A percentile compares a stretch with the other conserved stretches of the same genome.
Evolutionary conservation across 805 yeast species (phyloP).

Genomic region (Phaffomyces thermotolerans): DNA sequence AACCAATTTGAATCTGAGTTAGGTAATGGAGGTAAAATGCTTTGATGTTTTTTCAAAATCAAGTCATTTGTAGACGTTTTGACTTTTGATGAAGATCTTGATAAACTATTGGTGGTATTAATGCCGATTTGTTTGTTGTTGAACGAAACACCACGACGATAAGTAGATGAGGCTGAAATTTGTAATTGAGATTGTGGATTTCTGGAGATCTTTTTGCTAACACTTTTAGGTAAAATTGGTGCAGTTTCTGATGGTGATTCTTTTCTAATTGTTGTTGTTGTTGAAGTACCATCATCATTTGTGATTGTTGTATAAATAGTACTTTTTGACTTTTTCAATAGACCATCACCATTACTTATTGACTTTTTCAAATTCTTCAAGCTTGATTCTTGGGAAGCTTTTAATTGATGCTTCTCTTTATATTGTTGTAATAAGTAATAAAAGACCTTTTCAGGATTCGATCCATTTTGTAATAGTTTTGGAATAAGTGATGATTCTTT

Average conservation of each 20-base stretch:
- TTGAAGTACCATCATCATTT: constrained; percentile 23
- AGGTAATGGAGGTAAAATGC: constrained; percentile 25
- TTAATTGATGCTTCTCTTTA: constrained; percentile 51
- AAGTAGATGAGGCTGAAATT: constrained; percentile 25
- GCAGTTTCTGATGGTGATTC: constrained; percentile 9
- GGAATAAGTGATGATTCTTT: constrained; percentile 43
- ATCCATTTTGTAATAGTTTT: constrained; percentile 45
- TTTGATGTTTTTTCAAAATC: constrained; percentile 17
- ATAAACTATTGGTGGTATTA: constrained; percentile 3
- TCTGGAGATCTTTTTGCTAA: constrained; percentile 18
- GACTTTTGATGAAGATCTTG: constrained; percentile 22
- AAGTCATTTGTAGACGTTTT: constrained; percentile 9
- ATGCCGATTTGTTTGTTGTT: constrained; percentile 17
- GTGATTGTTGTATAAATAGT: constrained; percentile 35
- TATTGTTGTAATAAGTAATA: constrained; percentile 70
- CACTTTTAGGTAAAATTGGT: constrained; percentile 10
- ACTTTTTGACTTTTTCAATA: constrained; percentile 34
- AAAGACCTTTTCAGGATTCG: constrained; percentile 74
- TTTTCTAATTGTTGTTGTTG: constrained; percentile 3
- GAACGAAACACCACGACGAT: constrained; percentile 27
- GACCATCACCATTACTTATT: constrained; percentile 23
- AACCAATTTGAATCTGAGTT: constrained; percentile 21
- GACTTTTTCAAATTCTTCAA: constrained; percentile 22
- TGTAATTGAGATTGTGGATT: constrained; percentile 21
- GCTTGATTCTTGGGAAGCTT: constrained; percentile 13